These are phyloP conservation scores for Aspergillus eucalypticola DNA, from an alignment of 2,329 filamentous ascomycete genomes.

Conservation along the genomic window DNA sequence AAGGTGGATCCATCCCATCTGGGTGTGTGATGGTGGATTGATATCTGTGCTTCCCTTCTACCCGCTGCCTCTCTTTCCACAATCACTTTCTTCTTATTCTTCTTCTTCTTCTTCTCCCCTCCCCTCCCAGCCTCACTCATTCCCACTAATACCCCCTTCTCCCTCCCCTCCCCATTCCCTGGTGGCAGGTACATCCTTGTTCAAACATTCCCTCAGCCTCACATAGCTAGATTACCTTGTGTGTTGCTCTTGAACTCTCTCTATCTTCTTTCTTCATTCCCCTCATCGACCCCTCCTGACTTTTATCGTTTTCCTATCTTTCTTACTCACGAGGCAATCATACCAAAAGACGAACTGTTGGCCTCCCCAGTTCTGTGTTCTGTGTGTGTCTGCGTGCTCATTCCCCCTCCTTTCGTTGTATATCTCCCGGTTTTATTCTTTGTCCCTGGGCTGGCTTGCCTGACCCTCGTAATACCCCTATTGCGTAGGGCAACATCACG, in stretches of 20 bases:
- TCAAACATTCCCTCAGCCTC: not conserved
- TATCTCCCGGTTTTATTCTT: slow-evolving; percentile 2
- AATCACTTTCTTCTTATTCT: not conserved
- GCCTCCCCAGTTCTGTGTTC: not conserved
- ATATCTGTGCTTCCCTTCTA: slow-evolving; percentile 12
- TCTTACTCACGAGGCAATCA: not conserved
- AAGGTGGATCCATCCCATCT: slow-evolving; percentile 13
- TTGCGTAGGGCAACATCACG: slow-evolving; percentile 22
- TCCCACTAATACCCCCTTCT: not conserved
- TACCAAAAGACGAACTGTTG: not conserved
- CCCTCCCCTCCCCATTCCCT: not conserved
- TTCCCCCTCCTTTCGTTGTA: slow-evolving; percentile 9
- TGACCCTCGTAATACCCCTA: slow-evolving; percentile 22
- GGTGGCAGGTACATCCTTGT: not conserved
- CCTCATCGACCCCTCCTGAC: not conserved
- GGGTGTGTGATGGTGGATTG: slow-evolving; percentile 11
- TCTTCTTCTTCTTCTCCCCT: slow-evolving; percentile 4
- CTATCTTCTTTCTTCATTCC: not conserved
- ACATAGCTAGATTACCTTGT: slow-evolving; percentile 5
- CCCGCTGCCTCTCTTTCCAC: not conserved
- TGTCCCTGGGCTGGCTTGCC: slow-evolving; percentile 6
- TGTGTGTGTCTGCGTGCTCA: slow-evolving; percentile 2
- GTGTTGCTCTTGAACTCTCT: slow-evolving; percentile 2
- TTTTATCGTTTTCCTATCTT: too few relatives aligned
- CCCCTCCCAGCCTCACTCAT: slow-evolving; percentile 5